phyloP scores from a whole-genome alignment of 371 early-diverging fungal genomes.

The Lichtheimia ornata region DNA sequence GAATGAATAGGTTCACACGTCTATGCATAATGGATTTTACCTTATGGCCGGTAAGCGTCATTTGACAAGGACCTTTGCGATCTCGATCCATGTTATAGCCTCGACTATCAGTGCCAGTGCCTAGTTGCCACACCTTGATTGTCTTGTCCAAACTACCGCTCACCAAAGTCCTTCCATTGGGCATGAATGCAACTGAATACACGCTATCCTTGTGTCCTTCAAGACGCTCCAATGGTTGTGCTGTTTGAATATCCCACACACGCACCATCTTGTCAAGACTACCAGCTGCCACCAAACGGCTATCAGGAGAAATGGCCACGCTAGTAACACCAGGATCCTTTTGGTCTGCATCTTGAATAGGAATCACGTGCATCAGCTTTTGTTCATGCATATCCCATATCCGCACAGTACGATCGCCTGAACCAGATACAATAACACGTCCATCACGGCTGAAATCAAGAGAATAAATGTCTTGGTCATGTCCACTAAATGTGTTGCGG shows the following conservation, averaged over 20 bases:
- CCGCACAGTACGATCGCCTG: slow-evolving; percentile 87
- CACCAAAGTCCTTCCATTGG: slow-evolving; percentile 85
- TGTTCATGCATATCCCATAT: slow-evolving; percentile 85
- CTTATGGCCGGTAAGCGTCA: slow-evolving; percentile 60
- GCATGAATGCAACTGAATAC: slow-evolving; percentile 92
- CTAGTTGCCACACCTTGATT: slow-evolving; percentile 87
- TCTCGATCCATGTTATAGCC: slow-evolving; percentile 30
- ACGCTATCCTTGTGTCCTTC: slow-evolving; percentile 95
- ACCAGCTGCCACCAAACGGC: slow-evolving; percentile 72
- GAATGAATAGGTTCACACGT: neutral
- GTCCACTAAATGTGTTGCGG: slow-evolving; percentile 73
- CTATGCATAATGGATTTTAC: slow-evolving; percentile 3
- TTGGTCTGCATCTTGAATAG: slow-evolving; percentile 72
- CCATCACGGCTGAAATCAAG: slow-evolving; percentile 94
- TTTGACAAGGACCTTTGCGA: slow-evolving; percentile 41
- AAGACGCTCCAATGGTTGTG: slow-evolving; percentile 76
- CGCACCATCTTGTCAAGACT: slow-evolving; percentile 89
- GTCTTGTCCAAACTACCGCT: slow-evolving; percentile 95
- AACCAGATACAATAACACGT: slow-evolving; percentile 83
- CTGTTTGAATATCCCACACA: slow-evolving; percentile 84
- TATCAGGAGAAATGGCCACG: slow-evolving; percentile 84
- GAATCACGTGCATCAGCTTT: slow-evolving; percentile 63
- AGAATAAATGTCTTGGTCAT: slow-evolving; percentile 93
- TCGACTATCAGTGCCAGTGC: slow-evolving; percentile 27
- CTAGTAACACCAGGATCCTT: slow-evolving; percentile 92